Conservation (phyloP, 2,329 filamentous ascomycete genomes). For the Graphilbum ipis-grandicollis region DNA sequence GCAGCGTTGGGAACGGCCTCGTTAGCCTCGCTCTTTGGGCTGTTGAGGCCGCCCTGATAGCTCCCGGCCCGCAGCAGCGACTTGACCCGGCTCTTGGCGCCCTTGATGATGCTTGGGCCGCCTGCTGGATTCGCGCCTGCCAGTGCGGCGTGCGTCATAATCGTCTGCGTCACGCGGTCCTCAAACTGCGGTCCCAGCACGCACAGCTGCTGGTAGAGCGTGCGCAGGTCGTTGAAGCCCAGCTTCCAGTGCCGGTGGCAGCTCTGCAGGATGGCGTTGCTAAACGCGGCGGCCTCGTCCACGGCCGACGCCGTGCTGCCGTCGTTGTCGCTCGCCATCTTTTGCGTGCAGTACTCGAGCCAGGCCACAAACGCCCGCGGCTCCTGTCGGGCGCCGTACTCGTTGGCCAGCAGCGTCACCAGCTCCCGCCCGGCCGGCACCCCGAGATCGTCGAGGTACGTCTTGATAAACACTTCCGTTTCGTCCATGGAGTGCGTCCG, state of each 20-base stretch:
- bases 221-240: slow-evolving; percentile 17
- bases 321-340: too few species aligned
- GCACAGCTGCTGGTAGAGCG: slow-evolving; percentile 17
- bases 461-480: slow-evolving; percentile 27
- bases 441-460: slow-evolving; percentile 18
- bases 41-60: too few species aligned
- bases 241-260: slow-evolving; percentile 21
- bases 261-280: slow-evolving; percentile 20
- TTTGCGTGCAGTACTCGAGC: slow-evolving; percentile 22
- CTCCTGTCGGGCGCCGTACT: slow-evolving; percentile 22
- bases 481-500: slow-evolving; percentile 21
- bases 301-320: slow-evolving; percentile 17
- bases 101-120: too few species aligned
- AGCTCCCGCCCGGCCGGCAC: slow-evolving; percentile 18
- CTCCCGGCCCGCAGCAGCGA: too few species aligned
- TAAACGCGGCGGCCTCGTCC: slow-evolving; percentile 19
- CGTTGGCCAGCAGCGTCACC: slow-evolving; percentile 25
- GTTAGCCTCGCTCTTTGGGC: too few species aligned
- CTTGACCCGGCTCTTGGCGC: too few species aligned
- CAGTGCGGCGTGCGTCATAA: slow-evolving; percentile 18
- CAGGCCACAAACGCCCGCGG: slow-evolving; percentile 20
- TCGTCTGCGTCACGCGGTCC: slow-evolving; percentile 21
- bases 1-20: too few species aligned
- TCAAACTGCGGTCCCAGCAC: slow-evolving; percentile 15
- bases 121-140: too few species aligned